Conservation (phyloP, 148 eudicot genomes). For the Fagopyrum tataricum region DNA sequence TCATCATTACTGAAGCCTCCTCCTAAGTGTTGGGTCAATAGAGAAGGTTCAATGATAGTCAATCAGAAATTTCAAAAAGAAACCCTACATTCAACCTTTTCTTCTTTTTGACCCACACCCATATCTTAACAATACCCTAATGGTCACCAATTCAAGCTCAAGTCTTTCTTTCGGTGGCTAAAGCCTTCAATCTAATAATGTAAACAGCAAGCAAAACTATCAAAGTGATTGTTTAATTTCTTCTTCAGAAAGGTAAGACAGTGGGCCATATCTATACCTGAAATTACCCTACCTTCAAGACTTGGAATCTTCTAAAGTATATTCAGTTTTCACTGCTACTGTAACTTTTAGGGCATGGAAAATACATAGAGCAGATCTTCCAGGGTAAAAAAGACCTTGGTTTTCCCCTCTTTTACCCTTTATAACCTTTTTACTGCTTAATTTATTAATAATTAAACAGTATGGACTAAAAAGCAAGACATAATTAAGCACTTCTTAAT, state of each 20-base stretch:
- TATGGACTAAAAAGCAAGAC: slow-evolving; percentile 5
- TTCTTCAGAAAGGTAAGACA: not conserved
- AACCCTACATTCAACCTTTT: slow-evolving; percentile 5
- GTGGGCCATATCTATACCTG: not conserved
- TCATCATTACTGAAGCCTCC: not conserved
- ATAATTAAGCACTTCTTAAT: not conserved
- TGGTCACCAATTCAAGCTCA: slow-evolving; percentile 3
- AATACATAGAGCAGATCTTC: not conserved
- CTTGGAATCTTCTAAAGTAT: not conserved
- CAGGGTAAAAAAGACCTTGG: not conserved
- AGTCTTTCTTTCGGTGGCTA: slow-evolving; percentile 12
- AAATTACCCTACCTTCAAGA: not conserved
- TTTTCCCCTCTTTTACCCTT: not conserved
- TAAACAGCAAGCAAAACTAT: not conserved
- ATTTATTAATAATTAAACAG: not conserved
- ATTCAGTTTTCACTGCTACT: not conserved
- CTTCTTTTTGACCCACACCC: slow-evolving; percentile 10
- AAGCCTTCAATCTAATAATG: not conserved
- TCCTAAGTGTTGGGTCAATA: slow-evolving; percentile 1
- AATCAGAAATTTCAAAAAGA: slow-evolving; percentile 4
- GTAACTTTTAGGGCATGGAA: not conserved
- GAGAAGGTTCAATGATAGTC: not conserved
- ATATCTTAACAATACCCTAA: not conserved
- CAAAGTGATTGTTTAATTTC: not conserved
- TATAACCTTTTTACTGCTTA: not conserved